Evolutionary conservation across 495 filamentous ascomycete species (phyloP), one percentile per base, ranked within the genome.

Genomic region (Aspergillus avenaceus): DNA sequence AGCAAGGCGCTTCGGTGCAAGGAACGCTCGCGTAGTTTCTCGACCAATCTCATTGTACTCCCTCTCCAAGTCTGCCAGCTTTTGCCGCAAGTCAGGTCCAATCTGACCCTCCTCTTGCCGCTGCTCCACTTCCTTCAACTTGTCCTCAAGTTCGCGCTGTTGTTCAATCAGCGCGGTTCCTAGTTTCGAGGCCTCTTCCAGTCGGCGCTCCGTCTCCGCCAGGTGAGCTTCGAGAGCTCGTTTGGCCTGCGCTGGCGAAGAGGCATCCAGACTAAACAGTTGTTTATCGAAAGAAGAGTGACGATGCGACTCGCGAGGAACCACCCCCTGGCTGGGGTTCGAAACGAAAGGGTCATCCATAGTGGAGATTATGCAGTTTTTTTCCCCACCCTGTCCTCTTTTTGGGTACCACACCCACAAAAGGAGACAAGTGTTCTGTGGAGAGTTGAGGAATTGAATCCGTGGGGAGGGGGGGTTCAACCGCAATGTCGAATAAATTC

Each of bases 1-100:
- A 46, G 87, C 81, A 59, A 87, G 77, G 34, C 89, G 82, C 63
- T 91, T 92, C 12, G 93, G 90, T 18, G 59, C 77, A 47, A 97
- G 71, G 65, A 96, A 91, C 6, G 90, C 90, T 42, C 92, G 82
- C 37, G 91, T 87, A 18, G 87, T 91, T 61, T 97, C 91, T 45
- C 85, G 80, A 25, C 91, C 91, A 38, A 97, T 88, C 54, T 97
- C 93, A 66, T 93, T 93, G 66, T 95, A 97, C 54, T 97, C 95
- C 64, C 81, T 86, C 62, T 98, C 93, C 58, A 97, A 77, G 47
- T 95, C 92, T 8, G 82, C 77, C 24, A 98, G 74, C 64, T 86
- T 91, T 66, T 86, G 84, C 12, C 86, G 84, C 58, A 97, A 66
- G 45, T 96, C 91, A 2, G 88, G 85, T 7, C 84, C 85, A 48